Base-by-base conservation (phyloP, 371 early-diverging fungal genomes). In the Mortierella sp. region DNA sequence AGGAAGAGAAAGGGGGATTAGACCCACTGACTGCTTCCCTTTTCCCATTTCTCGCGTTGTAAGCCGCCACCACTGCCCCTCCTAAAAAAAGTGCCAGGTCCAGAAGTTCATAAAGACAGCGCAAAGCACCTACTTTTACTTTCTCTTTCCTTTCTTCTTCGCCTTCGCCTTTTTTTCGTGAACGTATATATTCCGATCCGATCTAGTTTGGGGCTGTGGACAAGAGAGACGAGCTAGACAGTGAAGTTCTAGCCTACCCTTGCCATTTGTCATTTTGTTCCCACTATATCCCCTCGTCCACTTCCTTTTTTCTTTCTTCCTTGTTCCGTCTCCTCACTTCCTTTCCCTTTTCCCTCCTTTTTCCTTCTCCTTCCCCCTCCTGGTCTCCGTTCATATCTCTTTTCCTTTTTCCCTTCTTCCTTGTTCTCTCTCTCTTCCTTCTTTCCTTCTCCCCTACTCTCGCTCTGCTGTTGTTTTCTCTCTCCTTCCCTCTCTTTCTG, bases 161-260 rank as follows among this genome's bases (percentile, higher is more conserved):
- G 13, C 48, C 13, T 46, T 46, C 48, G 43, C 43, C 43, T 40
- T 2, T 46, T 9, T 46, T 31, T 59, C 16, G 59, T 59, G 59
- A 31, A 57, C 21, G 16, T 50, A 53, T 53, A 28, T 24, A 31
- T 59, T 59, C 59, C 59, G 59, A 59, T 59, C 59, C 59, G 59
- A 28, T 59, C 59, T 31, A 59, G 59, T 31, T 59, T 59, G 34
- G 26, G 16, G 59, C 31, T 59, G 59, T 31, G 31, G 16, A 53
- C 3, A 2, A 53, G 2, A 53, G 59, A 31, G 59, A 59, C 59
- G 59, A 59, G 13, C 59, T 5, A 31, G 34, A 59, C 6, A 59
- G 26, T 26, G 4, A 31, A 59, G 59, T 59, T 59, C 59, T 59
- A 59, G 59, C 59, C 59, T 59, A 59, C 31, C 59, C 59, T 59